Base-by-base conservation (phyloP, 192 early-diverging fungal species). In the Coemansia sp. region DNA sequence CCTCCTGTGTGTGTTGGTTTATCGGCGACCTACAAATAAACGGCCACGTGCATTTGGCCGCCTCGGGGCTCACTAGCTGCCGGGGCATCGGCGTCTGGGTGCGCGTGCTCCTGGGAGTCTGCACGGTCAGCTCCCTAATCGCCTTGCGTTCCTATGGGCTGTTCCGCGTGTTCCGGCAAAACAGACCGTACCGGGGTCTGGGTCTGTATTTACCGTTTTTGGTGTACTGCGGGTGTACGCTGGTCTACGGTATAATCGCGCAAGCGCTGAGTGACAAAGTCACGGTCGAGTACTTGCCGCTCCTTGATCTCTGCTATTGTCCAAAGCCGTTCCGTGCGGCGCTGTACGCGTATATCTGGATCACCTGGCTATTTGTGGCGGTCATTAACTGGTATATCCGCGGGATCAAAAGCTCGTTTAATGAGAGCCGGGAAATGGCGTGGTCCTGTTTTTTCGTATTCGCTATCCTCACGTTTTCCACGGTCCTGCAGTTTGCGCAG, bases 341-440 rank as follows among this genome's bases (percentile, higher is more conserved):
- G 7, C 25, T 73, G 11, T 78, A 73, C 17, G 63, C 31, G 1
- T 73, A 66, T 25, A 79, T 84, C 35, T 80, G 77, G 82, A 58
- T 47, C 2, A 77, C 76, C 0, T 79, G 82, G 73, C 29, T 79
- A 7, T 45, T 73, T 20, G 70, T 84, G 14, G 72, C 69, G 0
- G 6, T 62, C 0, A 53, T 80, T 32, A 74, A 74, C 38, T 80
- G 77, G 77, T 54, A 68, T 24, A 74, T 80, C 37, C 72, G 82
- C 36, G 69, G 70, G 17, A 84, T 84, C 37, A 84, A 84, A 56
- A 84, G 73, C 51, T 76, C 76, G 9, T 84, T 84, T 22, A 84
- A 84, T 60, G 82, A 84, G 40, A 65, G 63, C n/a, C 69, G 70
- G 15, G 73, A 78, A 58, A 76, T 84, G 65, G 47, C 70, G 6